phyloP scores from a whole-genome alignment of 2,329 filamentous ascomycete species.

The Botrytis porri region DNA sequence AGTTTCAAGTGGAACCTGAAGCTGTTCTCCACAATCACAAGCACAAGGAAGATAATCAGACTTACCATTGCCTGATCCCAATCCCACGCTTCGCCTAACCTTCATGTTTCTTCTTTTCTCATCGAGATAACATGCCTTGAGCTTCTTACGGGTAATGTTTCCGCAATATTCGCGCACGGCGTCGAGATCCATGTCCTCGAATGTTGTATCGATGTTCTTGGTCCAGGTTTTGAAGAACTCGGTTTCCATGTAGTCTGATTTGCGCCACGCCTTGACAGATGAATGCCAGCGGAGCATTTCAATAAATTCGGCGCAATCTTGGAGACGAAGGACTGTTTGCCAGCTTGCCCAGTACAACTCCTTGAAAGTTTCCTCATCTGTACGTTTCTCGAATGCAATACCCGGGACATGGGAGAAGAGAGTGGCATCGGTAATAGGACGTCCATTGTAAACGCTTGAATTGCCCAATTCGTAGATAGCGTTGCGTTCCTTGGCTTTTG shows the following conservation, averaged over 20 bases:
- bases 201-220: constrained; percentile 16
- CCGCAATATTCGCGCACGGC: constrained; percentile 16
- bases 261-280: constrained; percentile 17
- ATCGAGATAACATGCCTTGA: constrained; percentile 18
- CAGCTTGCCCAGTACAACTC: constrained; percentile 19
- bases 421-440: constrained; percentile 19
- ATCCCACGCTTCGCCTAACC: neutral
- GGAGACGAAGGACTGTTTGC: constrained; percentile 14
- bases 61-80: constrained; percentile 13
- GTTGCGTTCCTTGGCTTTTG: constrained; percentile 14
- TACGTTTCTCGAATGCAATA: constrained; percentile 17
- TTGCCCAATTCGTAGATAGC: constrained; percentile 16
- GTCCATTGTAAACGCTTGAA: constrained; percentile 19
- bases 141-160: constrained; percentile 18
- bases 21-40: constrained; percentile 11
- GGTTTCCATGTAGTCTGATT: constrained; percentile 14
- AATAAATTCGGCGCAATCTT: constrained; percentile 19
- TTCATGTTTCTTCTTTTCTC: constrained; percentile 18
- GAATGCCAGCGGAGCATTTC: constrained; percentile 21
- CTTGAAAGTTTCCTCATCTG: constrained; percentile 17
- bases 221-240: constrained; percentile 19
- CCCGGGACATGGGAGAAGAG: constrained; percentile 16
- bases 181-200: constrained; percentile 18
- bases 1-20: constrained; percentile 9
- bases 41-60: constrained; percentile 17